These are phyloP conservation scores for Fusarium begoniae DNA, from an alignment of 2,329 filamentous ascomycete species.

Conservation along the genomic window DNA sequence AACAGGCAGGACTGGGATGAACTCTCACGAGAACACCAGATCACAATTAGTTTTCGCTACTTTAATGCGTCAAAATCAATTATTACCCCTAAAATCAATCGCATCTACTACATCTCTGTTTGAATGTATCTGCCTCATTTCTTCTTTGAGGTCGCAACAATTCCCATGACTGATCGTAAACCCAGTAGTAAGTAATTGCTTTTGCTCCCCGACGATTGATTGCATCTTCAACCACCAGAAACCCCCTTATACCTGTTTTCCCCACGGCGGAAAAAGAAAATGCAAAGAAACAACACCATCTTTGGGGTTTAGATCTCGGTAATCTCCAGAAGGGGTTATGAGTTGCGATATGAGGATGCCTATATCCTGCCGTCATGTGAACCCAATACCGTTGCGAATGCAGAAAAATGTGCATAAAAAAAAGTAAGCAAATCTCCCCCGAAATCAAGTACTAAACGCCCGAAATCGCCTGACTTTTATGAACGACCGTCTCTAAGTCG, in stretches of 20 bases:
- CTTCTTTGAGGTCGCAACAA: neutral
- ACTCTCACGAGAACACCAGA: slow-evolving; percentile 3
- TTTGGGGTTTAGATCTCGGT: slow-evolving; percentile 1
- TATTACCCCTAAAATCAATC: slow-evolving; percentile 9
- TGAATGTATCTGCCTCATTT: neutral
- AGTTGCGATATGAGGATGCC: neutral
- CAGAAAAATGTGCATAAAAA: slow-evolving; percentile 4
- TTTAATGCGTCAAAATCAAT: slow-evolving; percentile 7
- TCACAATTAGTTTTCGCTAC: neutral
- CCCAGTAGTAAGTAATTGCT: neutral
- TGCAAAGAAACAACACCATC: slow-evolving; percentile 20
- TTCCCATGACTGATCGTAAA: slow-evolving; percentile 21
- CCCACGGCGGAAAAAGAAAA: slow-evolving; percentile 19
- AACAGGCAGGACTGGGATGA: neutral
- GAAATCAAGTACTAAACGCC: slow-evolving; percentile 19
- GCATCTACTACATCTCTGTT: slow-evolving; percentile 19
- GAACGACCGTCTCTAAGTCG: neutral
- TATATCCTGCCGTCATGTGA: slow-evolving; percentile 19
- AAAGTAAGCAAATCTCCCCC: slow-evolving; percentile 20
- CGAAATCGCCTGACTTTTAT: neutral
- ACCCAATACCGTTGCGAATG: slow-evolving; percentile 11
- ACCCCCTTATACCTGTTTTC: neutral
- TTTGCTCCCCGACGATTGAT: neutral
- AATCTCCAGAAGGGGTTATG: slow-evolving; percentile 21
- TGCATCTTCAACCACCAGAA: slow-evolving; percentile 11